Evolutionary conservation across 208 protist species (phyloP), one percentile per base, ranked within the genome.

Genomic region (Crithidia bombi): DNA sequence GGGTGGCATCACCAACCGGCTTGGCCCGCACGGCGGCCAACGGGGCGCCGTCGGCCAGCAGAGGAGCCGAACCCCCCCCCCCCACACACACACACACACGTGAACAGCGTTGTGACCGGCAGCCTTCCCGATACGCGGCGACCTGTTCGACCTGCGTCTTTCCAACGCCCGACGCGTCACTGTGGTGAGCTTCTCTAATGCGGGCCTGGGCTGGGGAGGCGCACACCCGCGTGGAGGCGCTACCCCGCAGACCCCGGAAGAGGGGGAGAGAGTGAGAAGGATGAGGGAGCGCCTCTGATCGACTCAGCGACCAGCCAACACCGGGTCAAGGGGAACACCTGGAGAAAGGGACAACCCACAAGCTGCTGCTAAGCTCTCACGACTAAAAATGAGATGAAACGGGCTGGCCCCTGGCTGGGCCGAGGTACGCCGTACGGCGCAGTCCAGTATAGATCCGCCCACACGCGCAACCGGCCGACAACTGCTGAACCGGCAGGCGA

Each of bases 131-230:
- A 33, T 56, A 3, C 51, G 51, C 51, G 15, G 25, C 5, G 30
- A 19, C 6, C n/a, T 56, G n/a, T 56, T 38, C 30, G 30, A 56
- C n/a, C 10, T 19, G 51, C 51, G 30, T 56, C 30, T 56, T 56
- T n/a, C n/a, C n/a, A n/a, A 56, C 51, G 3, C 51, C 51, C 5
- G 30, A 56, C n/a, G 28, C 30, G 11, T 56, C 51, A 10, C 51
- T 19, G 28, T 56, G 51, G 47, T 52, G 47, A 52, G 47, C 47
- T 52, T 52, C 47, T 52, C 47, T 7, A 56, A 19, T 38, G 51
- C 51, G 15, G n/a, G n/a, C n/a, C 30, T 56, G 51, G 30, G 51
- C 17, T 56, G n/a, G 51, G 51, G 51, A 33, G 51, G 30, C 7
- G 6, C 11, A 56, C 30, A 14, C 33, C 9, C 51, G n/a, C 4